These are phyloP conservation scores for Theobroma grandiflorum DNA, from an alignment of 441 rosid species.

Conservation along the genomic window DNA sequence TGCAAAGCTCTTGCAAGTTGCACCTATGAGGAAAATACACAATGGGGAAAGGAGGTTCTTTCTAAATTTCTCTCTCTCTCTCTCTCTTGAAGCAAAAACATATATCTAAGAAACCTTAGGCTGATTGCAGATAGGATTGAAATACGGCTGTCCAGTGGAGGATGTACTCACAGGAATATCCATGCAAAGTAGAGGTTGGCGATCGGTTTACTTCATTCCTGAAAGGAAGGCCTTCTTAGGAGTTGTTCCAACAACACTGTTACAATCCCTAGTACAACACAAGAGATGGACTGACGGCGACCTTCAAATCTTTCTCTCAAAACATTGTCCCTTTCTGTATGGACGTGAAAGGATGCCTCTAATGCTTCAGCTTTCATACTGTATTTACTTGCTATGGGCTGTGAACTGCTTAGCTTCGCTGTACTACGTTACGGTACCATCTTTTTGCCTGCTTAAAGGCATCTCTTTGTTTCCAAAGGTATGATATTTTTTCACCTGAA, in stretches of 20 bases:
- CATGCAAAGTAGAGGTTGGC: constrained; percentile 75
- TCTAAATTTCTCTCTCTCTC: neutral
- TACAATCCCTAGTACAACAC: constrained; percentile 68
- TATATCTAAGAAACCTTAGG: neutral
- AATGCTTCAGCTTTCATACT: constrained; percentile 54
- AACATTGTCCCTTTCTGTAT: constrained; percentile 59
- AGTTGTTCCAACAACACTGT: constrained; percentile 54
- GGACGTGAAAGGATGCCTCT: constrained; percentile 57
- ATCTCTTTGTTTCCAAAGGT: constrained; percentile 76
- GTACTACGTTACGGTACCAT: constrained; percentile 56
- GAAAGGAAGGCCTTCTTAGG: constrained; percentile 66
- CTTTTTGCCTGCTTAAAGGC: constrained; percentile 66
- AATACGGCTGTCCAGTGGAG: constrained; percentile 70
- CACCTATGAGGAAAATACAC: constrained; percentile 56
- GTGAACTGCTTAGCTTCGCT: constrained; percentile 54
- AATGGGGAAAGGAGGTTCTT: constrained; percentile 79
- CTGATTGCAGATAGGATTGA: constrained; percentile 65
- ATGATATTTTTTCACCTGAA: neutral
- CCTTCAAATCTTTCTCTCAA: constrained; percentile 64
- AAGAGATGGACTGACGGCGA: constrained; percentile 85
- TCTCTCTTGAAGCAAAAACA: neutral
- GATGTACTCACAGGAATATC: constrained; percentile 82
- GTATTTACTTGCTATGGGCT: constrained; percentile 61
- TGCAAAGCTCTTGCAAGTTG: constrained; percentile 65
- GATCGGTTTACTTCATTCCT: constrained; percentile 67